Evolutionary conservation across 78 protist genomes (phyloP).

Genomic region (Speleostelium caveatum): DNA sequence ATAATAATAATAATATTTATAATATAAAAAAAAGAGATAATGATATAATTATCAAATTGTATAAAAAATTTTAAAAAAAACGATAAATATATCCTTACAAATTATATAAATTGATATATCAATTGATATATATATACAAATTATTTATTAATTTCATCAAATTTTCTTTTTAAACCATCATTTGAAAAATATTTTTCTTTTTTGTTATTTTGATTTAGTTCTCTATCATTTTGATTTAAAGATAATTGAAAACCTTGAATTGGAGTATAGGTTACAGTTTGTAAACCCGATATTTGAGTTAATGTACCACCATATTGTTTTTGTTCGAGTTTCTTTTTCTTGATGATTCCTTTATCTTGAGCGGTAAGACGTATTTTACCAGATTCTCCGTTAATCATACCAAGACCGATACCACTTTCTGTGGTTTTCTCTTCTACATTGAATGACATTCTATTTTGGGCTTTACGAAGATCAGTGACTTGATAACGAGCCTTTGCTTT

Average conservation of each 20-base stretch:
- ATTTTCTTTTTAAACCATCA: slow-evolving; percentile 25
- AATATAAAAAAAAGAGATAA: background rate
- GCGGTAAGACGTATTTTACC: slow-evolving; percentile 74
- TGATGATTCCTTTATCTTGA: slow-evolving; percentile 74
- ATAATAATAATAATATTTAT: background rate
- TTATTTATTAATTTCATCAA: background rate
- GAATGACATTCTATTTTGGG: slow-evolving; percentile 74
- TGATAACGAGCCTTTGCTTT: slow-evolving; percentile 21
- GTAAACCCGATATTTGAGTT: slow-evolving; percentile 11
- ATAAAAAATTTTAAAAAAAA: background rate
- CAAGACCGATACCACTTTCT: slow-evolving; percentile 60
- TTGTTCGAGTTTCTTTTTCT: slow-evolving; percentile 70
- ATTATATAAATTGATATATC: background rate
- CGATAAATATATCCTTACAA: background rate
- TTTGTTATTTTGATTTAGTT: background rate
- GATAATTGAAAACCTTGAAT: slow-evolving; percentile 8
- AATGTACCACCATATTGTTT: background rate
- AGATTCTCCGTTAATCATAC: slow-evolving; percentile 76
- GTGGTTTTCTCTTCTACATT: slow-evolving; percentile 64
- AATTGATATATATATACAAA: background rate
- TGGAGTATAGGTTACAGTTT: slow-evolving; percentile 46
- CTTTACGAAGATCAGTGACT: slow-evolving; percentile 64
- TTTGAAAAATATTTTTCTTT: background rate
- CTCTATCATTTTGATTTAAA: background rate
- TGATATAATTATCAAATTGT: background rate